Conservation (phyloP, 1,284 basidiomycete genomes). For the Melampsora medusae region DNA sequence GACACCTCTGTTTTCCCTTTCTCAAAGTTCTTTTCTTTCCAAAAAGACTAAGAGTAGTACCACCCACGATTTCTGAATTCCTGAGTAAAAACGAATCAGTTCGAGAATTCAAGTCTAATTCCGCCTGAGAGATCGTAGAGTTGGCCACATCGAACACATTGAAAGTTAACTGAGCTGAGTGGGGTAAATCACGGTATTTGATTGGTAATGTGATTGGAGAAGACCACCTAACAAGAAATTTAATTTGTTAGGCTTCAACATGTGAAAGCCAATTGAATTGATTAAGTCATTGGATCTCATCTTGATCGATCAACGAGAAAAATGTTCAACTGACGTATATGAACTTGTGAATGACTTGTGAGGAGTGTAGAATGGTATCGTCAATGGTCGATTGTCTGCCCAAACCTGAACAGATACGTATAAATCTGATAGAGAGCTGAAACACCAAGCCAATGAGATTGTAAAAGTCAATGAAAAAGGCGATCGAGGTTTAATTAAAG, state of each 20-base stretch:
- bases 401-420: conserved; percentile 87
- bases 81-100: conserved; percentile 57
- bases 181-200: conserved; percentile 82
- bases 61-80: conserved; percentile 37
- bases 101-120: conserved; percentile 66
- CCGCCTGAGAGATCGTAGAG: conserved; percentile 64
- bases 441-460: conserved; percentile 40
- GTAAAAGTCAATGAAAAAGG: background rate
- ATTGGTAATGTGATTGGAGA: conserved; percentile 88
- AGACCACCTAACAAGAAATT: conserved; percentile 71
- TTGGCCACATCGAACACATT: conserved; percentile 89
- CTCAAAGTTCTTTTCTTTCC: conserved; percentile 70
- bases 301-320: background rate
- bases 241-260: conserved; percentile 23
- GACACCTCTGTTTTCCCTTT: conserved; percentile 82
- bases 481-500: background rate
- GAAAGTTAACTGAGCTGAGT: conserved; percentile 82
- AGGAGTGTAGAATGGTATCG: conserved; percentile 82
- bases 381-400: conserved; percentile 87
- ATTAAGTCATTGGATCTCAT: background rate
- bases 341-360: conserved; percentile 85
- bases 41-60: conserved; percentile 30
- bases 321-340: conserved; percentile 65
- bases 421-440: conserved; percentile 77
- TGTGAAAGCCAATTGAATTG: conserved; percentile 39